Evolutionary conservation across 768 basidiomycete genomes (phyloP), one percentile per base, ranked within the genome.

Genomic region (Amanita brunnescens): DNA sequence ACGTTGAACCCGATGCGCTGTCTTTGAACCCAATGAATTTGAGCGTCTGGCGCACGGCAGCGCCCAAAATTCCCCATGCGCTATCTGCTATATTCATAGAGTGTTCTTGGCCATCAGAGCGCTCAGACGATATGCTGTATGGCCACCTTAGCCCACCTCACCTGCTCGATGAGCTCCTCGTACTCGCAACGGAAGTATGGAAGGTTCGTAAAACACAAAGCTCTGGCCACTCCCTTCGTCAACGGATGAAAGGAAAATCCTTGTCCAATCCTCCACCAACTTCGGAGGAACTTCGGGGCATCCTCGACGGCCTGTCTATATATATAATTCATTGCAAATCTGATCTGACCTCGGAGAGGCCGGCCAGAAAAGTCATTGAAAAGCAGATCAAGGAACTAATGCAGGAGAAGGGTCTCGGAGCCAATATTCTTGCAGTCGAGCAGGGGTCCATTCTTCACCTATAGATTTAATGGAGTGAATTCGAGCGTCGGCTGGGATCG

Each of bases 41-140:
- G 23, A 66, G 73, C 37, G 83, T 98, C 42, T 97, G 94, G 95
- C 77, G 76, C 35, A 77, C 73, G 23, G 92, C 91, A 0, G 93
- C 93, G 4, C 71, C 79, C 40, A 83, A 82, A 64, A 80, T 96
- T 58, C 80, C 81, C 0, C 72, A 80, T 20, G 71, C 68, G 3
- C 76, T 97, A 13, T 75, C 78, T 29, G 75, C 80, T n/a, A 77
- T 97, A 51, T 97, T 98, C 62, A 90, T 98, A 61, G 95, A 97
- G 69, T 97, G 95, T 65, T 95, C 92, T 1, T 92, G 85, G 70
- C 82, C 86, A 18, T 76, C 80, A 0, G 85, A 85, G 0, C 75
- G 94, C 53, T 72, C 76, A 14, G 75, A 81, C 56, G 76, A 81
- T 41, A 62, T 72, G 48, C 73, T 97, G 38, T 95, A 80, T 64